Conservation (phyloP, 139 green algal species). For the Volvox reticuliferus region DNA sequence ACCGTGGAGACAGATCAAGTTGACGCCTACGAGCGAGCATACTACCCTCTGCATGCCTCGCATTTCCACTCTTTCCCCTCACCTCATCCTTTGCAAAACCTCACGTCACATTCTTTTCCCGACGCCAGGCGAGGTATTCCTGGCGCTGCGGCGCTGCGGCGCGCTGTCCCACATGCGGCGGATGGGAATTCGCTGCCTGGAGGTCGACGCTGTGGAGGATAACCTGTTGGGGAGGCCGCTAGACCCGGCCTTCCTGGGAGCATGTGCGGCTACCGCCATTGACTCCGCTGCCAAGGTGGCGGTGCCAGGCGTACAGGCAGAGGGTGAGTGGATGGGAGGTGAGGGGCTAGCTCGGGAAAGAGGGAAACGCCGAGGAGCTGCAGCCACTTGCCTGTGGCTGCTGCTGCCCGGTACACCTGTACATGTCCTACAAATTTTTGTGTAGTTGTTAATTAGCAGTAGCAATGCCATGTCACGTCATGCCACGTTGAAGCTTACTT, state of each 20-base stretch:
- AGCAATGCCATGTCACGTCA: no score
- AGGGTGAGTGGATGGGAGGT: conserved; percentile 1
- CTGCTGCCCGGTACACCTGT: background rate
- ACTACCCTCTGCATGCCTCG: no score
- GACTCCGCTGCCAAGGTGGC: conserved; percentile 46
- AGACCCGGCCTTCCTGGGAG: conserved; percentile 59
- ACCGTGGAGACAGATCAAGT: no score
- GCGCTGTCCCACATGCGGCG: conserved; percentile 42
- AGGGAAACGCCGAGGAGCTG: background rate
- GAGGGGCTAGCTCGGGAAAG: no score
- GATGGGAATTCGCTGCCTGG: conserved; percentile 29
- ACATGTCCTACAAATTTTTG: background rate
- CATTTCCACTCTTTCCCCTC: no score
- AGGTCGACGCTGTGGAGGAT: conserved; percentile 58
- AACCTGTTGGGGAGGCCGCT: conserved; percentile 49
- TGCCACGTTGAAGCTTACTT: no score
- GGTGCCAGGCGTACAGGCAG: conserved; percentile 33
- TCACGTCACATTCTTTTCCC: no score
- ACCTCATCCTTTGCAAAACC: no score
- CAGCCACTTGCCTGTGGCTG: no score
- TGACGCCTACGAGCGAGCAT: no score
- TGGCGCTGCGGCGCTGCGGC: conserved; percentile 38
- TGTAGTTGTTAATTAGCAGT: no score
- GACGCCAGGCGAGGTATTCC: conserved; percentile 52
- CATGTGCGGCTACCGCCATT: background rate